Percentiles rank a stretch among this genome's conserved stretches.
Evolutionary conservation across 2,329 filamentous ascomycete genomes (phyloP).

Genomic region (Aspergillus sp.): DNA sequence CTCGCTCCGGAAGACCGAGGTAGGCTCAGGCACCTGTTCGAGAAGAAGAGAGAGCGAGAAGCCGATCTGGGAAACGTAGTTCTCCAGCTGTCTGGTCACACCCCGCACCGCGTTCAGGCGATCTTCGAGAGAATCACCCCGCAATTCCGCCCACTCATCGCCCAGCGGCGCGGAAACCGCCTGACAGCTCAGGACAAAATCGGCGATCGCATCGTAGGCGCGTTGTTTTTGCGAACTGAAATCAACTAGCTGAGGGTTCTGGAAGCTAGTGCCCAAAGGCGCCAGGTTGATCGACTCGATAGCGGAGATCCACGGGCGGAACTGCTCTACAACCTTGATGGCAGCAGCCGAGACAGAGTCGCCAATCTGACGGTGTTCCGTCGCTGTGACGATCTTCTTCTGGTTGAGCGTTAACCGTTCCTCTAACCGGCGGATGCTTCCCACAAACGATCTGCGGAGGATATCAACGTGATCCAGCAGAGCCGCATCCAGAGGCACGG

Average conservation of each 20-base stretch:
- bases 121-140: slow-evolving; percentile 84
- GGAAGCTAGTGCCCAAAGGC: slow-evolving; percentile 71
- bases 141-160: slow-evolving; percentile 94
- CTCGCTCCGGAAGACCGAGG: slow-evolving; percentile 48
- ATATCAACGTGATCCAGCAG: slow-evolving; percentile 83
- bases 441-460: slow-evolving; percentile 78
- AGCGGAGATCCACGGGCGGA: slow-evolving; percentile 83
- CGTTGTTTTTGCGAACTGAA: slow-evolving; percentile 90
- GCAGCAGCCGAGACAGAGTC: slow-evolving; percentile 79
- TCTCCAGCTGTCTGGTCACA: slow-evolving; percentile 77
- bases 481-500: slow-evolving; percentile 69
- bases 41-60: slow-evolving; percentile 85
- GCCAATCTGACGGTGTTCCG: slow-evolving; percentile 75
- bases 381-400: slow-evolving; percentile 79
- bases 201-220: slow-evolving; percentile 88
- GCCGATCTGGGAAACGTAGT: slow-evolving; percentile 80
- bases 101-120: slow-evolving; percentile 76
- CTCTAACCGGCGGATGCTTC: slow-evolving; percentile 81
- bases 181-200: slow-evolving; percentile 84
- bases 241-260: slow-evolving; percentile 81
- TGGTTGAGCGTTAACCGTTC: slow-evolving; percentile 76
- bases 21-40: slow-evolving; percentile 66
- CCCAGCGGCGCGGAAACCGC: slow-evolving; percentile 85
- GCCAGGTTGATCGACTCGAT: slow-evolving; percentile 91
- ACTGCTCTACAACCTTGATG: slow-evolving; percentile 79